These are phyloP conservation scores for Penicillium sp. DNA, from an alignment of 2,329 filamentous ascomycete genomes.

Conservation along the genomic window DNA sequence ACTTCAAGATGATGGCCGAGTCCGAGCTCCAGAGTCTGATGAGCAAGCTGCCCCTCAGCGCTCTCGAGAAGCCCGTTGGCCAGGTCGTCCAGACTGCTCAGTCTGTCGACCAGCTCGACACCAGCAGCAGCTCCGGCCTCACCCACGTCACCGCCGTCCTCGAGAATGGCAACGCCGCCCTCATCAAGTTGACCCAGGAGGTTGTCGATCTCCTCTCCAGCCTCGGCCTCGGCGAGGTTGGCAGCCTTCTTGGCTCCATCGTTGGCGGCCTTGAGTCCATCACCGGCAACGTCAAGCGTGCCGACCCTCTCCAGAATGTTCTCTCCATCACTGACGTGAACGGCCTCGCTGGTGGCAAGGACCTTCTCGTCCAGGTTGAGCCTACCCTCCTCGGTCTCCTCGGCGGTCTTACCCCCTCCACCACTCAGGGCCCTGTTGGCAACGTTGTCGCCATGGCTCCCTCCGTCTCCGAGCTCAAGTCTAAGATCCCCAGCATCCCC, in stretches of 20 bases:
- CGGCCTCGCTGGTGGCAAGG: too few species aligned
- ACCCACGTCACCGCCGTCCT: too few species aligned
- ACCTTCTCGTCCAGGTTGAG: too few species aligned
- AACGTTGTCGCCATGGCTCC: conserved; percentile 18
- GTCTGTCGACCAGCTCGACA: too few species aligned
- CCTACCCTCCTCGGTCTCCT: conserved; percentile 15
- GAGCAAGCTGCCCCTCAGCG: too few species aligned
- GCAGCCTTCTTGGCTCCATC: conserved; percentile 17
- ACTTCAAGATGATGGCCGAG: too few species aligned
- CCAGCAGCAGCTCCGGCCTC: too few species aligned
- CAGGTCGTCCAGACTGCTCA: too few species aligned
- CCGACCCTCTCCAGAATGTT: conserved; percentile 9
- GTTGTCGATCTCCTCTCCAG: conserved; percentile 17
- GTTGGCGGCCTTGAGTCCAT: conserved; percentile 18
- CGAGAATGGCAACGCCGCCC: conserved; percentile 3
- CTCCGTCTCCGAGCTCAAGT: conserved; percentile 11
- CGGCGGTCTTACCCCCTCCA: conserved; percentile 15
- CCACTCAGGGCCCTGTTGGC: conserved; percentile 17
- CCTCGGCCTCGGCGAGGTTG: conserved; percentile 17
- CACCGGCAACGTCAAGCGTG: conserved; percentile 11
- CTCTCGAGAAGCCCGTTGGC: too few species aligned
- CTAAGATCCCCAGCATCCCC: conserved; percentile 13
- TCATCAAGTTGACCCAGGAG: conserved; percentile 18
- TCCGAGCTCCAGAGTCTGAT: too few species aligned
- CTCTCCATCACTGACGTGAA: conserved; percentile 15